Conservation (phyloP, 169 alveolate genomes). For the Amoebophrya sp. region DNA sequence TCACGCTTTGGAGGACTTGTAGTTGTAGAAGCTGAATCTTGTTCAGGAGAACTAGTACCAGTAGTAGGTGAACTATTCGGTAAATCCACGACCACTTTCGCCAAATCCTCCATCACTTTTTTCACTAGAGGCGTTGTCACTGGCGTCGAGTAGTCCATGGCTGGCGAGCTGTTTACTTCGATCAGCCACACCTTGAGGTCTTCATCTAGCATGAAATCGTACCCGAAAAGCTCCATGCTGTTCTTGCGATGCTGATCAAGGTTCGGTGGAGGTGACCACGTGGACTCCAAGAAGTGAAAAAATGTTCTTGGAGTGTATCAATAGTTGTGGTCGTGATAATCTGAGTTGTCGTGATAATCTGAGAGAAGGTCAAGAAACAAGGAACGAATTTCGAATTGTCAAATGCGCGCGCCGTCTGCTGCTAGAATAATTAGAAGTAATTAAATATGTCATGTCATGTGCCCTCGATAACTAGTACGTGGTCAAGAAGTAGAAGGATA, state of each 20-base stretch:
- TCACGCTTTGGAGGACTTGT: background rate
- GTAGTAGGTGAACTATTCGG: background rate
- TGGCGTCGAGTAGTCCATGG: slow-evolving; percentile 70
- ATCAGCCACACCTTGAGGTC: slow-evolving; percentile 68
- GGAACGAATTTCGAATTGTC: too few relatives aligned
- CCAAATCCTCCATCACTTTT: slow-evolving; percentile 35
- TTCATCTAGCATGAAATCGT: slow-evolving; percentile 78
- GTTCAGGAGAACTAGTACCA: background rate
- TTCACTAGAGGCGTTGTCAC: slow-evolving; percentile 42
- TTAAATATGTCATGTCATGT: too few relatives aligned
- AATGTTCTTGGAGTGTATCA: too few relatives aligned
- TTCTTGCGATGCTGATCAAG: slow-evolving; percentile 54
- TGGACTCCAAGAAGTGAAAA: too few relatives aligned
- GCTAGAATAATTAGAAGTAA: too few relatives aligned
- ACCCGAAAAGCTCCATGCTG: slow-evolving; percentile 70
- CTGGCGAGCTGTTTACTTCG: slow-evolving; percentile 76
- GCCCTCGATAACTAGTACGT: too few relatives aligned
- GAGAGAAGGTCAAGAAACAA: too few relatives aligned
- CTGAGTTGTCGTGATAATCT: too few relatives aligned
- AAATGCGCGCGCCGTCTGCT: too few relatives aligned
- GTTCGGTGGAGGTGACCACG: too few relatives aligned
- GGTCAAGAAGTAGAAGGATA: too few relatives aligned
- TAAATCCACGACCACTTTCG: slow-evolving; percentile 38
- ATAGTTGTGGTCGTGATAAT: too few relatives aligned
- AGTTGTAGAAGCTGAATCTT: background rate